A percentile compares a stretch with the other conserved stretches of the same genome.
Evolutionary conservation across 2,329 filamentous ascomycete species (phyloP).

Genomic region (Paecilomyces variotii): DNA sequence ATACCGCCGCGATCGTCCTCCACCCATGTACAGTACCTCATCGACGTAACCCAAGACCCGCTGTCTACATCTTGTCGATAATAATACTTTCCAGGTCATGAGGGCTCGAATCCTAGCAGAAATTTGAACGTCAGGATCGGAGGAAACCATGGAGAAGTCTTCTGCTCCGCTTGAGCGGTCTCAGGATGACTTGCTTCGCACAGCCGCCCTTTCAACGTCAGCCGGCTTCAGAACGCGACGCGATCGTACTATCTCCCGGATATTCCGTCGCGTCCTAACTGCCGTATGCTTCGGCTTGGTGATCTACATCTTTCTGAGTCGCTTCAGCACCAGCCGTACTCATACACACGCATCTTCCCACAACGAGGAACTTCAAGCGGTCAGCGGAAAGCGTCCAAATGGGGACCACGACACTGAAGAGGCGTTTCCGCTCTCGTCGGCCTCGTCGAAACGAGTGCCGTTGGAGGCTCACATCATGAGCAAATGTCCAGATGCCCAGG

Average conservation of each 20-base stretch:
- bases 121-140: not conserved
- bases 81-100: not conserved
- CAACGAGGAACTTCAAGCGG: not conserved
- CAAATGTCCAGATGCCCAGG: slow-evolving; percentile 87
- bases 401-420: not conserved
- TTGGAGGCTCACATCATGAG: slow-evolving; percentile 94
- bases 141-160: not conserved
- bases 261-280: slow-evolving; percentile 7
- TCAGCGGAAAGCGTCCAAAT: slow-evolving; percentile 2
- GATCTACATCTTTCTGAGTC: slow-evolving; percentile 4
- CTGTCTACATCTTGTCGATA: not conserved
- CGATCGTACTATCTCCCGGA: slow-evolving; percentile 1
- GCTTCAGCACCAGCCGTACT: not conserved
- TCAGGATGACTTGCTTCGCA: not conserved
- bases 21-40: not conserved
- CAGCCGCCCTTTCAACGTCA: slow-evolving; percentile 3
- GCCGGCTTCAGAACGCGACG: not conserved
- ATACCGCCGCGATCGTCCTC: not conserved
- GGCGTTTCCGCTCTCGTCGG: slow-evolving; percentile 4
- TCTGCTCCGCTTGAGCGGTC: not conserved
- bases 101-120: not conserved
- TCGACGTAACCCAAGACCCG: not conserved
- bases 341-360: not conserved
- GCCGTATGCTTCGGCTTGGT: slow-evolving; percentile 8
- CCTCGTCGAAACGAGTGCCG: slow-evolving; percentile 46